Evolutionary conservation across 2,329 filamentous ascomycete species (phyloP), one percentile per base, ranked within the genome.

Genomic region (Aspergillus sp.): DNA sequence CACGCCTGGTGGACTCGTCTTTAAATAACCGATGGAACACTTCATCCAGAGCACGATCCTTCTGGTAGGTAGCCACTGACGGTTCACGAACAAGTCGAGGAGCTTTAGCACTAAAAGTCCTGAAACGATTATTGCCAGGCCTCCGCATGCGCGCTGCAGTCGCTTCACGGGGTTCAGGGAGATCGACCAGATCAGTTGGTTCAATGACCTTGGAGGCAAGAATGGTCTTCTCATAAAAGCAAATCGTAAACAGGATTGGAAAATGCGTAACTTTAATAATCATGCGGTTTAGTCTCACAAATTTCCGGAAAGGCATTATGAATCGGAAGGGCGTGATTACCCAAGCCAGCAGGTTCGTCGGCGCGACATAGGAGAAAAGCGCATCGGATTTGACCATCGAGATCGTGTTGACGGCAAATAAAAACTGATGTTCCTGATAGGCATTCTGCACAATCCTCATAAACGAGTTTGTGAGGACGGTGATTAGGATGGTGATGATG

Each of bases 301-400:
- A 97, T 43, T 83, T 80, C 37, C 81, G 81, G 57, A 96, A 83
- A 0, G 90, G 83, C 73, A 96, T 83, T 58, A 83, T 73, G 63
- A 86, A 95, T 53, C 90, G 81, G 41, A 94, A 67, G 0, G 91
- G 91, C 60, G 90, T 90, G 23, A 95, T 74, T 0, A 91, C 64
- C 91, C 90, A 97, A 1, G 88, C 90, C 53, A 96, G 79, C 25
- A 96, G 86, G 63, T 97, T 97, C 12, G 87, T 85, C 0, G 91
- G 91, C 1, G 91, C 87, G 51, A 96, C 81, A 64, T 96, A 96
- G 3, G 89, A 94, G 73, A 97, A 97, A 0, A 96, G 74, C 0
- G 90, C 87, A 65, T 97, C 91, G n/a, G 93, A 95, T 68, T 96
- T 97, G 55, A 96, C 91, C 88, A 95, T 94, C 4, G 89, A 94